Evolutionary conservation across 2,329 filamentous ascomycete species (phyloP).

Genomic region (Ceratocystis smalleyi): DNA sequence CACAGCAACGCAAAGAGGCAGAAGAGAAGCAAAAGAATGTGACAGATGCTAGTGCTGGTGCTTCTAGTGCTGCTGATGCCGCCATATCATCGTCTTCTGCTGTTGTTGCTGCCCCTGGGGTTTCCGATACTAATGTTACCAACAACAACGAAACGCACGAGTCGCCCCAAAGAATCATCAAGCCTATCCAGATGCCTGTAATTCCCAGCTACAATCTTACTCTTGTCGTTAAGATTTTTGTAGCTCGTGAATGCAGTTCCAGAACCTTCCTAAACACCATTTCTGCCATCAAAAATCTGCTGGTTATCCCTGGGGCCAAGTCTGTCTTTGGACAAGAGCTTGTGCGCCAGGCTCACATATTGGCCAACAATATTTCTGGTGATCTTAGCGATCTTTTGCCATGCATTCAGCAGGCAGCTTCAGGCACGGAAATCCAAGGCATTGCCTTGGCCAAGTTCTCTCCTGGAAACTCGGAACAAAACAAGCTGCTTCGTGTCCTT

Average conservation of each 20-base stretch:
- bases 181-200: constrained; percentile 59
- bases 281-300: constrained; percentile 96
- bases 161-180: constrained; percentile 33
- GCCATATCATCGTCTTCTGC: not conserved
- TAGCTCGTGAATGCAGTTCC: constrained; percentile 87
- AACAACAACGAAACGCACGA: constrained; percentile 28
- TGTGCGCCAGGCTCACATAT: constrained; percentile 65
- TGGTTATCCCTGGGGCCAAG: constrained; percentile 79
- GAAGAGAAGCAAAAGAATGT: constrained; percentile 10
- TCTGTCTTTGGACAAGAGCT: constrained; percentile 85
- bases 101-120: constrained; percentile 18
- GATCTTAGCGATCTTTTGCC: constrained; percentile 74
- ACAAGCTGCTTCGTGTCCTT: constrained; percentile 80
- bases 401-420: constrained; percentile 73
- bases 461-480: constrained; percentile 86
- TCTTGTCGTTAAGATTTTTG: constrained; percentile 90
- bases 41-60: constrained; percentile 9
- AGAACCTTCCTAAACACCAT: constrained; percentile 97
- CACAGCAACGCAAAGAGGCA: constrained; percentile 30
- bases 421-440: constrained; percentile 87
- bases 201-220: constrained; percentile 81
- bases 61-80: not conserved
- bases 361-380: constrained; percentile 70
- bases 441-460: constrained; percentile 91
- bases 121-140: constrained; percentile 20